A percentile compares a stretch with the other conserved stretches of the same genome.
Conservation (phyloP, 2,329 filamentous ascomycete species). For the Fusarium sp. region DNA sequence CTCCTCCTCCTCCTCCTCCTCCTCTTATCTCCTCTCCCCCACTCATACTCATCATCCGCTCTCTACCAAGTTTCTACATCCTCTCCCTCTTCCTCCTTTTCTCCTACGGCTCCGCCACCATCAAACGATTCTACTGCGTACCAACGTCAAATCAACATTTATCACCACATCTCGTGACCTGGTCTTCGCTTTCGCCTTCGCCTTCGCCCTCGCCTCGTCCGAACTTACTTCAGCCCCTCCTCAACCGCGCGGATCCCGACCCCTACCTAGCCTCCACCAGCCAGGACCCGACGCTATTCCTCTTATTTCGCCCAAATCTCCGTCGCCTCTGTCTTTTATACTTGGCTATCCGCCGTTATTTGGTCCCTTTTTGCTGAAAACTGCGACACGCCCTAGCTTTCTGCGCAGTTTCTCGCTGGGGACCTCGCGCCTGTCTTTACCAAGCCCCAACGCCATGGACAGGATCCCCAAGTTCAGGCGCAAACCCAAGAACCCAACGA, state of each 20-base stretch:
- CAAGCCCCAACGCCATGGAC: constrained; percentile 50
- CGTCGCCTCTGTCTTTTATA: constrained; percentile 27
- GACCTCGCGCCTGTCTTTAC: constrained; percentile 23
- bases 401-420: constrained; percentile 24
- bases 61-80: neutral
- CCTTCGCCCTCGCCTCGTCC: constrained; percentile 22
- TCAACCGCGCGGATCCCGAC: constrained; percentile 32
- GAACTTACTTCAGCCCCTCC: constrained; percentile 35
- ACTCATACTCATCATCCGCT: constrained; percentile 10
- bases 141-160: constrained; percentile 8
- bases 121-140: constrained; percentile 7
- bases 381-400: constrained; percentile 26
- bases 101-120: constrained; percentile 26
- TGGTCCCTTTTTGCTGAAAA: constrained; percentile 15
- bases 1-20: neutral
- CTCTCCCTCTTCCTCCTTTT: constrained; percentile 8
- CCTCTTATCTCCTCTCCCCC: neutral
- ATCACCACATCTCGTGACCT: constrained; percentile 5
- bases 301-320: constrained; percentile 37
- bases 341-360: constrained; percentile 25
- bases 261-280: constrained; percentile 42
- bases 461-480: constrained; percentile 57
- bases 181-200: neutral
- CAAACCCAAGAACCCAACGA: constrained; percentile 57
- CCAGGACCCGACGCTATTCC: constrained; percentile 38